Evolutionary conservation across 2,329 filamentous ascomycete genomes (phyloP), one percentile per base, ranked within the genome.

Genomic region (Arthroderma sp.): DNA sequence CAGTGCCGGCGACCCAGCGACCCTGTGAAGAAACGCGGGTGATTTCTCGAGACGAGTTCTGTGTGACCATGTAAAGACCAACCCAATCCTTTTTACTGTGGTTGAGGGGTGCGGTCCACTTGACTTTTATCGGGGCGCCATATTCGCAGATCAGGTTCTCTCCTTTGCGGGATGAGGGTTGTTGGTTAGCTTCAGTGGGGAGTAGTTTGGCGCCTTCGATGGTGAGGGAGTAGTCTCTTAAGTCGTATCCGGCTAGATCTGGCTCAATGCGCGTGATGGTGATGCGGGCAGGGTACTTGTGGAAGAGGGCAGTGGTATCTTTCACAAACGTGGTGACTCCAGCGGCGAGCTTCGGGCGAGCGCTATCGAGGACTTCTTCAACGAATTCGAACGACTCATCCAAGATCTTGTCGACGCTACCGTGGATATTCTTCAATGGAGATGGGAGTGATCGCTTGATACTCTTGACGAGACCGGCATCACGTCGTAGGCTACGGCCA

Each of bases 71-170:
- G 69, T 96, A 98, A 4, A 98, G 72, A 3, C 89, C 89, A 43
- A 98, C 80, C 91, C 91, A 98, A 62, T 98, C 91, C 56, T 82
- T 83, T 60, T 83, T 87, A 66, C 80, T 81, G 64, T 96, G 91
- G 52, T 87, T 85, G 33, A 79, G 72, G 0, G 91, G 89, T 0
- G 89, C 91, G 29, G 78, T 84, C 91, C 91, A 98, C 54, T 78
- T 84, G 50, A 96, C 85, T 53, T 76, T 83, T 60, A 98, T 85
- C 0, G 91, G 87, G 0, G 87, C 77, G 32, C 91, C 91, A 54
- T 95, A 98, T 60, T 94, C 81, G 44, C 94, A 83, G 0, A 81
- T 77, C 51, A 87, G 70, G 1, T 85, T 85, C 60, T 85, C 82
- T 55, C 83, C 77, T 36, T 79, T 70, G 52, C 71, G 71, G 4